Conservation (phyloP, 208 protist species). For the Wallacemonas rigidus region DNA sequence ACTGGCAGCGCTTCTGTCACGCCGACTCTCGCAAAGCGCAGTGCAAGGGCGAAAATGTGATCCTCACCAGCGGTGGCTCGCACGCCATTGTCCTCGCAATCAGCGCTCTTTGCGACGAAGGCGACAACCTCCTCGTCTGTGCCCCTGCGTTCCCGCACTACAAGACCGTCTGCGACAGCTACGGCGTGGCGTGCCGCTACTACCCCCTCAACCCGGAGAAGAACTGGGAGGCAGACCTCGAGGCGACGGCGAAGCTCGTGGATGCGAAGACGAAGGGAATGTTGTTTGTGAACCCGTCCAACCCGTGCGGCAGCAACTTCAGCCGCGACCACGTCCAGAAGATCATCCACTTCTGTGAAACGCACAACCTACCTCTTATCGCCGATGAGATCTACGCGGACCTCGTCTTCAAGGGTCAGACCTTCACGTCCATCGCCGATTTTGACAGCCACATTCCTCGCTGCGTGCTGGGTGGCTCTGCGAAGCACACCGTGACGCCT, state of each 20-base stretch:
- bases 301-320: slow-evolving; percentile 90
- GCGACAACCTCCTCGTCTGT: slow-evolving; percentile 85
- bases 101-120: slow-evolving; percentile 53
- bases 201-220: slow-evolving; percentile 77
- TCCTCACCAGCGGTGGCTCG: slow-evolving; percentile 69
- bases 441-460: slow-evolving; percentile 63
- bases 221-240: slow-evolving; percentile 87
- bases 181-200: slow-evolving; percentile 49
- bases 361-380: slow-evolving; percentile 82
- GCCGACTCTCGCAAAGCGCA: slow-evolving; percentile 18
- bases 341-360: slow-evolving; percentile 58
- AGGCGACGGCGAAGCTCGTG: slow-evolving; percentile 60
- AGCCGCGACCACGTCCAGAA: slow-evolving; percentile 53
- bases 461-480: slow-evolving; percentile 73
- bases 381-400: slow-evolving; percentile 91
- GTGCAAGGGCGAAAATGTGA: slow-evolving; percentile 45
- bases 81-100: slow-evolving; percentile 83
- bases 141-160: slow-evolving; percentile 90
- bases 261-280: slow-evolving; percentile 78
- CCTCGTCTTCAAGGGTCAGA: slow-evolving; percentile 67
- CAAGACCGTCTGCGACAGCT: slow-evolving; percentile 59
- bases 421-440: slow-evolving; percentile 55
- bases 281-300: slow-evolving; percentile 91
- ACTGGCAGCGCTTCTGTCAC: slow-evolving; percentile 20
- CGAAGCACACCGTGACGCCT: slow-evolving; percentile 85